Percentiles rank a stretch among this genome's conserved stretches.
These are phyloP conservation scores for Botryotinia globosa DNA, from an alignment of 2,329 filamentous ascomycete genomes.

Conservation along the genomic window DNA sequence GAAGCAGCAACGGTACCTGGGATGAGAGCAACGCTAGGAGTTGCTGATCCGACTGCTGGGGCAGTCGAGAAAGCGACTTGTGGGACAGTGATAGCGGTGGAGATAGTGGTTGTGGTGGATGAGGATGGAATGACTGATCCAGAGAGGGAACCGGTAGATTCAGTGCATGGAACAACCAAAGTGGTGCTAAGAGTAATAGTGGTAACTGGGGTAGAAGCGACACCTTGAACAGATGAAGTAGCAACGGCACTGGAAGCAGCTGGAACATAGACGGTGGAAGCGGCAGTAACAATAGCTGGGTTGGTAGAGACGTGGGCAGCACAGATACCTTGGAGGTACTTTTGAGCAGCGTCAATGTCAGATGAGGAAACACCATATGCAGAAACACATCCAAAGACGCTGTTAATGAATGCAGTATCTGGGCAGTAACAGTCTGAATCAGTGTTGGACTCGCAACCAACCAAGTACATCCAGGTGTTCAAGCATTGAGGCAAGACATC, in stretches of 20 bases:
- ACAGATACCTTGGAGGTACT: slow-evolving; percentile 90
- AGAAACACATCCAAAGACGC: slow-evolving; percentile 77
- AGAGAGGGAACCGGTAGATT: slow-evolving; percentile 39
- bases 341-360: slow-evolving; percentile 67
- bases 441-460: slow-evolving; percentile 79
- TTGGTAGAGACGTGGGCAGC: slow-evolving; percentile 70
- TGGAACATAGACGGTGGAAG: slow-evolving; percentile 58
- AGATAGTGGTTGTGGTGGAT: slow-evolving; percentile 47
- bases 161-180: slow-evolving; percentile 50
- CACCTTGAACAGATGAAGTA: slow-evolving; percentile 18
- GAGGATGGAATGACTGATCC: slow-evolving; percentile 50
- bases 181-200: slow-evolving; percentile 50
- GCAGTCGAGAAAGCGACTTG: slow-evolving; percentile 47
- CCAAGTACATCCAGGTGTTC: slow-evolving; percentile 80
- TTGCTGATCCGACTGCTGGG: slow-evolving; percentile 19
- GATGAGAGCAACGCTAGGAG: slow-evolving; percentile 39
- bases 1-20: slow-evolving; percentile 36
- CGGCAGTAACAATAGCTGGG: slow-evolving; percentile 79
- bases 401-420: slow-evolving; percentile 68
- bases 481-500: slow-evolving; percentile 79
- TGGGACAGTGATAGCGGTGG: slow-evolving; percentile 51
- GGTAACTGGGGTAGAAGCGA: slow-evolving; percentile 45
- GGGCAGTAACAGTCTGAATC: slow-evolving; percentile 87
- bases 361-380: slow-evolving; percentile 67
- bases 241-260: slow-evolving; percentile 43